Base-by-base conservation (phyloP, 1,284 basidiomycete species). In the Cutaneotrichosporon daszewskae region DNA sequence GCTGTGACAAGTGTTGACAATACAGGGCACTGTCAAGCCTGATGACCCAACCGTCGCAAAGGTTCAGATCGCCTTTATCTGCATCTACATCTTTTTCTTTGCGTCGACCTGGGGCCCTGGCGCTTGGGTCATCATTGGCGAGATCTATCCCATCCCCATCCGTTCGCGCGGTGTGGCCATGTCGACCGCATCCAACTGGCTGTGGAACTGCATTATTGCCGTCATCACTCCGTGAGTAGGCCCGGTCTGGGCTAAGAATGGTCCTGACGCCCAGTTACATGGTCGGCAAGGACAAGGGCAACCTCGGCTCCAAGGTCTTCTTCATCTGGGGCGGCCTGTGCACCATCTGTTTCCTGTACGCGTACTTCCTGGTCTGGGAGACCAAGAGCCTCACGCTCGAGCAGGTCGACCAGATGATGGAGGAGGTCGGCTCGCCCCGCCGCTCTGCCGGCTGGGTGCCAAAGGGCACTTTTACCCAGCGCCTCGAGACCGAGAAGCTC, bases 61-160 rank as follows among this genome's bases (percentile, higher is more conserved):
- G 20, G 44, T 27, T 17, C 44, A 40, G 28, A 40, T 45, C 17
- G 44, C 47, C 23, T 81, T 85, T 58, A 22, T 32, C 32, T 19
- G 28, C 71, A 80, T 71, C 9, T 91, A 88, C 72, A 89, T 87
- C 22, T 80, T 79, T 43, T 81, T 84, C 22, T 92, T 89, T 63
- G 87, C 87, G 3, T 71, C 82, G 32, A 87, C 84, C 28, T 83
- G 85, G 62, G 88, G 89, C 1, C 89, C 89, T 2, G 79, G 87
- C 53, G 85, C 82, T 11, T 92, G 88, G 68, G 63, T 69, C 46
- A 53, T 59, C 38, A 68, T 67, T 49, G 67, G 66, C 43, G 67
- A 72, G 68, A 82, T 92, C 17, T 90, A 91, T 68, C 84, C 89
- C 6, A 74, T 88, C 14, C 84, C 85, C 8, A 79, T 90, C 67